phyloP scores from a whole-genome alignment of 2,329 filamentous ascomycete genomes.

The Fusarium nodosum region DNA sequence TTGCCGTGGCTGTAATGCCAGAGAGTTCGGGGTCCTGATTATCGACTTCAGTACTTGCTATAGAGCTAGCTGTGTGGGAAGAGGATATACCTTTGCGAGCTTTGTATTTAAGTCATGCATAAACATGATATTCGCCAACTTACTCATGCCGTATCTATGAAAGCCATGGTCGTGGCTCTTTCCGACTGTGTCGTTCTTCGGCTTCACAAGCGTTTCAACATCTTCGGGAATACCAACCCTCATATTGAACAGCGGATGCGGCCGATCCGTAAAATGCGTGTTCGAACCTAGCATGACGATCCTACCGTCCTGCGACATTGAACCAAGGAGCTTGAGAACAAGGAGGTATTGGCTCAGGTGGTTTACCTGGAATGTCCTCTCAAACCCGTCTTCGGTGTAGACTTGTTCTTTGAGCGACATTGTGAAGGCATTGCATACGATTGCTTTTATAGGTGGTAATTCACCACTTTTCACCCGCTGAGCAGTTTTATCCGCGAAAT shows the following conservation, averaged over 20 bases:
- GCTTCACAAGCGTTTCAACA: constrained; percentile 16
- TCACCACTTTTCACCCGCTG: constrained; percentile 1
- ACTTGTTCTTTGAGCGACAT: constrained; percentile 29
- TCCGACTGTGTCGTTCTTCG: constrained; percentile 11
- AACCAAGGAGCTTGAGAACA: constrained; percentile 38
- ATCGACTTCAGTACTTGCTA: not conserved
- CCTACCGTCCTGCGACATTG: constrained; percentile 28
- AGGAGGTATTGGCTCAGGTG: constrained; percentile 44
- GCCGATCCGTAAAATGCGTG: constrained; percentile 28
- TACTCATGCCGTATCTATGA: constrained; percentile 42
- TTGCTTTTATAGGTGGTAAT: constrained; percentile 32
- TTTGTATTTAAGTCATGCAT: constrained; percentile 45
- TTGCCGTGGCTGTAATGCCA: constrained; percentile 39
- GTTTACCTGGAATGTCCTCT: constrained; percentile 42
- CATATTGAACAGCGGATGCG: constrained; percentile 33
- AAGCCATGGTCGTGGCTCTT: constrained; percentile 43
- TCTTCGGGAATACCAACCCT: constrained; percentile 28
- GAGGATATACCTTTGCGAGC: constrained; percentile 19
- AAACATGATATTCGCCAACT: constrained; percentile 47
- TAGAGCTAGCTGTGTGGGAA: fast-evolving
- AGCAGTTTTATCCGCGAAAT: constrained; percentile 21
- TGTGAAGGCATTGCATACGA: constrained; percentile 43
- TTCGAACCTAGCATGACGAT: constrained; percentile 38
- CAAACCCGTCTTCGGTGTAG: constrained; percentile 31
- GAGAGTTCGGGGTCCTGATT: constrained; percentile 33